Conservation (phyloP, 2,329 filamentous ascomycete species). For the Alternaria longipes region DNA sequence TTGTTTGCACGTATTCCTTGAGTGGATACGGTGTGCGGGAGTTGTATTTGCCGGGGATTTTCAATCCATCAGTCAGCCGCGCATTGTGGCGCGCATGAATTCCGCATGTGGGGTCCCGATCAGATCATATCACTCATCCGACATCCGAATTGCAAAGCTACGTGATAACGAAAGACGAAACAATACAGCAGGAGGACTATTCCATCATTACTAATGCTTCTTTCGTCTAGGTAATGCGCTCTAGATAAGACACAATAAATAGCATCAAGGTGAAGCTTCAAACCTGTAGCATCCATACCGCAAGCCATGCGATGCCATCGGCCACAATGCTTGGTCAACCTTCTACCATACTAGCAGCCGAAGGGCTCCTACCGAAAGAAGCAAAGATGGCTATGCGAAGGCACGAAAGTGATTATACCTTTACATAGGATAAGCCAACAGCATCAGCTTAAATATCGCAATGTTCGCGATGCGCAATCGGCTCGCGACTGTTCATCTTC, state of each 20-base stretch:
- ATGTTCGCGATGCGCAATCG: background rate
- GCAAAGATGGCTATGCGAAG: background rate
- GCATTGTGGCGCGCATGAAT: constrained; percentile 5
- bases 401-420: background rate
- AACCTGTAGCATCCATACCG: background rate
- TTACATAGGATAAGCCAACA: background rate
- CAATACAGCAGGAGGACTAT: background rate
- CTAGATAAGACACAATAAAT: background rate
- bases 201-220: background rate
- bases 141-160: background rate
- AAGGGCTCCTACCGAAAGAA: background rate
- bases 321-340: no score
- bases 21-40: background rate
- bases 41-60: constrained; percentile 9
- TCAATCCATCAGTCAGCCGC: constrained; percentile 14
- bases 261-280: background rate
- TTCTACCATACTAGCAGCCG: background rate
- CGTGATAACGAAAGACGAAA: no score
- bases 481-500: background rate
- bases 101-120: constrained; percentile 6
- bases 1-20: background rate
- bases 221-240: background rate
- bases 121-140: background rate
- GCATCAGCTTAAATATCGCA: background rate
- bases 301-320: background rate